Base-by-base conservation (phyloP, 2,329 filamentous ascomycete species). In the Eutypa lata region DNA sequence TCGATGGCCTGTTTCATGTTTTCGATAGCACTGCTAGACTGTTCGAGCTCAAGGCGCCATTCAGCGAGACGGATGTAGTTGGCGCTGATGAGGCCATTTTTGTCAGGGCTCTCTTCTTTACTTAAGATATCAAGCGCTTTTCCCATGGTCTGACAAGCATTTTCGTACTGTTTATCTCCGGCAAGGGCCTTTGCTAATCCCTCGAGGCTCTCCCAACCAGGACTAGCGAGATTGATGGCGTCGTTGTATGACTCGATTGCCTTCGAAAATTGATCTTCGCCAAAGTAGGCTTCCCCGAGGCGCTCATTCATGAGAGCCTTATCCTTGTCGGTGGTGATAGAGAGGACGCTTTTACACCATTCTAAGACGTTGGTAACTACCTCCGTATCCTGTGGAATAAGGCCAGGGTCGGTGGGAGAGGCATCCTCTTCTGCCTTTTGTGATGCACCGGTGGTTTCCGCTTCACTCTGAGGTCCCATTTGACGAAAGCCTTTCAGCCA, bases 291-390 rank as follows among this genome's bases (percentile, higher is more conserved):
- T 33, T 54, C 53, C 33, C 53, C 53, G 11, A 54, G 40, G 13
- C 53, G 49, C 37, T 54, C 49, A 24, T 49, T 16, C 47, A 45
- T 49, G 19, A 53, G 51, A 42, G 47, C 47, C 31, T 49, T 35
- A 35, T 35, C 31, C 31, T 35, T 14, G 14, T 35, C 31, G 31
- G 31, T 8, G 14, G 14, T 14, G 31, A 35, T 47, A 26, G 42
- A 13, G 18, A 46, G 38, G 8, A 49, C 22, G 13, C 22, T 40
- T 49, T 22, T 53, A 31, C 51, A 53, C 51, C 51, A 53, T 31
- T 47, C 42, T 10, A 28, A 14, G 2, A 42, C 42, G 13, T 46
- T 31, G 19, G 43, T 22, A 33, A 53, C 43, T n/a, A 26, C 28
- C 4, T 11, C n/a, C 49, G 31, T 35, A 35, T 35, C 14, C 31